A percentile compares a stretch with the other conserved stretches of the same genome.
Evolutionary conservation across 208 protist species (phyloP).

Genomic region (Histomonas meleagridis): DNA sequence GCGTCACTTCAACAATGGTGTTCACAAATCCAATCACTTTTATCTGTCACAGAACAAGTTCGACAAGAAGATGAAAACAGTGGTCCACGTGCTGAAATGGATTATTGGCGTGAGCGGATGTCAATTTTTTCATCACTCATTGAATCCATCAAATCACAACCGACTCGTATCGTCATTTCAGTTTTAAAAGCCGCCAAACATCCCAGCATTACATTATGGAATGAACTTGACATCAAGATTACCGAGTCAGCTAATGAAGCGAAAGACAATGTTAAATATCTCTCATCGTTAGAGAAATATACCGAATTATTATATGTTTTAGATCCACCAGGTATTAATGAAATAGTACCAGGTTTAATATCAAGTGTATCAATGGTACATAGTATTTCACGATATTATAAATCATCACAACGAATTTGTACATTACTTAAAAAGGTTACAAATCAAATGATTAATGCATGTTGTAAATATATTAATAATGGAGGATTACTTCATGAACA

Average conservation of each 20-base stretch:
- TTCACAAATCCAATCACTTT: not conserved
- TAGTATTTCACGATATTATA: slow-evolving; percentile 96
- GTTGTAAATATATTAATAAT: not conserved
- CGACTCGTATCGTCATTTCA: slow-evolving; percentile 44
- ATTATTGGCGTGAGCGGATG: not conserved
- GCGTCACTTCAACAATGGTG: not conserved
- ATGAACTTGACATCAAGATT: slow-evolving; percentile 65
- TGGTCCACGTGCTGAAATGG: slow-evolving; percentile 27
- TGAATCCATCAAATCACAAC: not conserved
- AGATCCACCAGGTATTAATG: slow-evolving; percentile 72
- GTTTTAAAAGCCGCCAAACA: slow-evolving; percentile 40
- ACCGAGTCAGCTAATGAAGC: slow-evolving; percentile 77
- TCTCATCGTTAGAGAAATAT: slow-evolving; percentile 89
- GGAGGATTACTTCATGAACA: not conserved
- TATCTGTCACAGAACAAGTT: not conserved
- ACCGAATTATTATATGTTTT: slow-evolving; percentile 70
- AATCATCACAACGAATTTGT: slow-evolving; percentile 84
- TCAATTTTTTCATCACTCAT: slow-evolving; percentile 23
- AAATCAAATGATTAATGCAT: slow-evolving; percentile 27
- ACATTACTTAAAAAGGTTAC: slow-evolving; percentile 26
- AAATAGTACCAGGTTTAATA: slow-evolving; percentile 89
- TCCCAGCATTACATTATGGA: slow-evolving; percentile 32
- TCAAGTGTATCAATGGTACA: slow-evolving; percentile 93
- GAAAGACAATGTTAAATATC: slow-evolving; percentile 97
- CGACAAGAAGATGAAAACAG: slow-evolving; percentile 10